Conservation (phyloP, 2,329 filamentous ascomycete genomes). For the Neurospora sp. region DNA sequence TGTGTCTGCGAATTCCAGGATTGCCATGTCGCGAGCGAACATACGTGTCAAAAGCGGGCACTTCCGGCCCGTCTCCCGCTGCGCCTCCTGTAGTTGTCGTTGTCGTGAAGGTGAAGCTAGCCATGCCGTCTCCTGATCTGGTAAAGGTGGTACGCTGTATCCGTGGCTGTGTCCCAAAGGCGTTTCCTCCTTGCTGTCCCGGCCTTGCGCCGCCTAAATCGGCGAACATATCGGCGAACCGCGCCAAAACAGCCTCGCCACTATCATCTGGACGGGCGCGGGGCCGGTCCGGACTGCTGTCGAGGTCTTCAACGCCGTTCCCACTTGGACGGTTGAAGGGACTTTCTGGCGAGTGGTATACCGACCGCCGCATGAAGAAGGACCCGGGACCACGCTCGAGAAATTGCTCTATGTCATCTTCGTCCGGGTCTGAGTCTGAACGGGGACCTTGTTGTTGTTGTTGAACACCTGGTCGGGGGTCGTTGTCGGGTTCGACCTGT, state of each 20-base stretch:
- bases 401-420: slow-evolving; percentile 48
- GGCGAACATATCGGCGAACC: slow-evolving; percentile 35
- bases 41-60: slow-evolving; percentile 37
- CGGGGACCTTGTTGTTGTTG: slow-evolving; percentile 21
- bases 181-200: slow-evolving; percentile 5
- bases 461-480: slow-evolving; percentile 41
- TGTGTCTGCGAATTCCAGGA: slow-evolving; percentile 5
- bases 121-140: slow-evolving; percentile 29
- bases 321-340: not conserved
- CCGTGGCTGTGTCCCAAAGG: not conserved
- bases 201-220: slow-evolving; percentile 22
- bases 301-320: not conserved
- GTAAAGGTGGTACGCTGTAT: slow-evolving; percentile 29
- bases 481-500: slow-evolving; percentile 46
- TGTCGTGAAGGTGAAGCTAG: slow-evolving; percentile 40
- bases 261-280: slow-evolving; percentile 8
- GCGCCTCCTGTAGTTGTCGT: slow-evolving; percentile 14
- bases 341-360: slow-evolving; percentile 1
- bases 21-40: slow-evolving; percentile 16
- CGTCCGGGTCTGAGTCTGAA: slow-evolving; percentile 49
- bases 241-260: slow-evolving; percentile 28
- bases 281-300: not conserved
- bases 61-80: slow-evolving; percentile 11
- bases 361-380: not conserved
- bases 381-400: slow-evolving; percentile 26